phyloP scores from a whole-genome alignment of 1,284 basidiomycete genomes.

The Cryptococcus hybrid region DNA sequence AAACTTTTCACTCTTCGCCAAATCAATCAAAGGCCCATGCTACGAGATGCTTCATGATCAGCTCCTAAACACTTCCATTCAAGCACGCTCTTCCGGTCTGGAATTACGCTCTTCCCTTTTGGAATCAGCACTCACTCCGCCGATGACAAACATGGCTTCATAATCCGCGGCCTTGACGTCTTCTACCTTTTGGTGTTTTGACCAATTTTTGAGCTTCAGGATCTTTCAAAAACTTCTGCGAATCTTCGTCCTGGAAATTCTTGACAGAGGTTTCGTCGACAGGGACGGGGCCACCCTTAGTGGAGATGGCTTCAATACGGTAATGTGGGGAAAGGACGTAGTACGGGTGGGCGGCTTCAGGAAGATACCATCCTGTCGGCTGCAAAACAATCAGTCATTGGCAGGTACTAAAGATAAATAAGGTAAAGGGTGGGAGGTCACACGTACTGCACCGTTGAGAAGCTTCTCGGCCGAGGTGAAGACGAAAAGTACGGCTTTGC shows the following conservation, averaged over 20 bases:
- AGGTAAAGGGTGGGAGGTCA: background rate
- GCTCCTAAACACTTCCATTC: background rate
- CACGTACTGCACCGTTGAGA: constrained; percentile 49
- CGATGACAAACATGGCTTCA: constrained; percentile 72
- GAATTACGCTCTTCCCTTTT: too few relatives aligned
- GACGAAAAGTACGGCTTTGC: constrained; percentile 62
- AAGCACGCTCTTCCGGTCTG: too few relatives aligned
- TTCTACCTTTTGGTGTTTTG: constrained; percentile 60
- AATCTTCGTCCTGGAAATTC: constrained; percentile 61
- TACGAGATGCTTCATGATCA: constrained; percentile 24
- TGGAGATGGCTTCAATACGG: constrained; percentile 67
- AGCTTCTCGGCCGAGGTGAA: constrained; percentile 68
- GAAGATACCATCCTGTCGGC: constrained; percentile 63
- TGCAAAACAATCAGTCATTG: constrained; percentile 3
- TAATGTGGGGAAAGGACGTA: constrained; percentile 60
- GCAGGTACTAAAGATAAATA: background rate
- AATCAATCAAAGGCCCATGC: constrained; percentile 69
- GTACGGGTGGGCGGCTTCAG: constrained; percentile 79
- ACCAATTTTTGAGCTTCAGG: constrained; percentile 60
- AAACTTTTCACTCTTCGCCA: constrained; percentile 61
- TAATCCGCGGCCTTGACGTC: constrained; percentile 63
- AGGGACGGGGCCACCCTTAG: constrained; percentile 68
- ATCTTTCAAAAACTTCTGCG: constrained; percentile 63
- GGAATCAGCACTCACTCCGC: constrained; percentile 53
- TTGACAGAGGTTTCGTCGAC: constrained; percentile 57